Conservation (phyloP, 139 green algal species). For the Chlamydomonas eustigma region DNA sequence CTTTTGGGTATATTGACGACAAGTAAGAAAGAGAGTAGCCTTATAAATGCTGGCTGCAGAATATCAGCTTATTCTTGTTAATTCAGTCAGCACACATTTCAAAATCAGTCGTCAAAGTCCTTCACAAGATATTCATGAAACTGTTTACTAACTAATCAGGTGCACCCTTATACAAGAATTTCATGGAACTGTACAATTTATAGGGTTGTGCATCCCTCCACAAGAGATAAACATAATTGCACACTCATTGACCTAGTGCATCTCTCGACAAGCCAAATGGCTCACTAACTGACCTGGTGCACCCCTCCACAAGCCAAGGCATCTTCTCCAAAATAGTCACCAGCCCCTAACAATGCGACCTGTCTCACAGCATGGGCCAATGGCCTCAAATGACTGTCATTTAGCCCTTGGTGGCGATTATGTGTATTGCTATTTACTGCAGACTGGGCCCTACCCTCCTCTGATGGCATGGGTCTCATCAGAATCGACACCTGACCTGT, state of each 20-base stretch:
- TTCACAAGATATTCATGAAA: not conserved
- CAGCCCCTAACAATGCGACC: not conserved
- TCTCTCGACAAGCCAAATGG: not conserved
- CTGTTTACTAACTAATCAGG: not conserved
- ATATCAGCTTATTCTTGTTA: not conserved
- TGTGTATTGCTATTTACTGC: too few relatives aligned
- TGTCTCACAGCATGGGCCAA: too few relatives aligned
- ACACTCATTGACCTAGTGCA: not conserved
- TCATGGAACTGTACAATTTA: too few relatives aligned
- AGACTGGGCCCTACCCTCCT: too few relatives aligned
- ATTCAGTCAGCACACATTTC: not conserved
- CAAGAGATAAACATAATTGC: not conserved
- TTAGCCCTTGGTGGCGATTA: too few relatives aligned
- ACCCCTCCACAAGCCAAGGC: not conserved
- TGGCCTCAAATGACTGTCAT: too few relatives aligned
- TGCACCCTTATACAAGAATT: not conserved
- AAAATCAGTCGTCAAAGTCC: not conserved
- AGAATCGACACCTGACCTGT: constrained; percentile 8
- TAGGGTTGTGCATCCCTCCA: not conserved
- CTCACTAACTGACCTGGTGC: not conserved
- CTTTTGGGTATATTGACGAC: not conserved
- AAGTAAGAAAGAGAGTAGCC: not conserved
- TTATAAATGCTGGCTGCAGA: not conserved
- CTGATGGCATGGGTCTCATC: too few relatives aligned
- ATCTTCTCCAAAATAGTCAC: not conserved